Base-by-base conservation (phyloP, 2,329 filamentous ascomycete genomes). In the Colletotrichum gloeosporioides region DNA sequence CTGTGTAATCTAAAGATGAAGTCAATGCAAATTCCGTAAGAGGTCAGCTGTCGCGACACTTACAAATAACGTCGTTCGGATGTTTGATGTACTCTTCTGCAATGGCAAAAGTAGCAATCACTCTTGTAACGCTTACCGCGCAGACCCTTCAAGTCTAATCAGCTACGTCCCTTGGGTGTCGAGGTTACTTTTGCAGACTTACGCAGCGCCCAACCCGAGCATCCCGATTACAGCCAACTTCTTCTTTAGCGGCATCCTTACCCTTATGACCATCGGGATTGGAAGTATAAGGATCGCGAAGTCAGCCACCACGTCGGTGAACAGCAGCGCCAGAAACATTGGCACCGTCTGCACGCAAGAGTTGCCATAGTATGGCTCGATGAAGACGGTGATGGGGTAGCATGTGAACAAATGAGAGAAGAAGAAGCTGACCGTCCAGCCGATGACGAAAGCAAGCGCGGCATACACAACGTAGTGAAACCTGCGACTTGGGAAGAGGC, bases 401-500 rank as follows among this genome's bases (percentile, higher is more conserved):
- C 80, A 81, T 12, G 78, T 81, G 64, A 81, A 81, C 12, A 81
- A 72, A 49, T 81, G 80, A 12, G 79, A 77, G 70, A 81, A 80
- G 72, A 81, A 80, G 71, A 79, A 81, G 39, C 80, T 78, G 57
- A 81, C 59, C 2, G 79, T 77, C 80, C 80, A 81, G 39, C 66
- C 68, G 6, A 71, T 66, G 31, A 84, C 79, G 59, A 76, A 77
- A 27, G 72, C 74, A 27, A 81, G 77, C 18, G 83, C 67, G 15
- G 78, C 77, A 77, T 79, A 82, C 12, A 79, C 79, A 6, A 80
- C 67, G 64, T 78, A 81, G 22, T 80, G 80, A 63, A 81, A 80
- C 57, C 79, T 80, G 22, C 80, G 79, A 22, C 77, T 75, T 13
- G 77, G 76, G 77, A 85, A 84, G 16, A 84, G 83, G 15, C 80